Percentiles rank a stretch among this genome's conserved stretches.
Conservation (phyloP, 2,329 filamentous ascomycete genomes). For the Cladosporium sp. region DNA sequence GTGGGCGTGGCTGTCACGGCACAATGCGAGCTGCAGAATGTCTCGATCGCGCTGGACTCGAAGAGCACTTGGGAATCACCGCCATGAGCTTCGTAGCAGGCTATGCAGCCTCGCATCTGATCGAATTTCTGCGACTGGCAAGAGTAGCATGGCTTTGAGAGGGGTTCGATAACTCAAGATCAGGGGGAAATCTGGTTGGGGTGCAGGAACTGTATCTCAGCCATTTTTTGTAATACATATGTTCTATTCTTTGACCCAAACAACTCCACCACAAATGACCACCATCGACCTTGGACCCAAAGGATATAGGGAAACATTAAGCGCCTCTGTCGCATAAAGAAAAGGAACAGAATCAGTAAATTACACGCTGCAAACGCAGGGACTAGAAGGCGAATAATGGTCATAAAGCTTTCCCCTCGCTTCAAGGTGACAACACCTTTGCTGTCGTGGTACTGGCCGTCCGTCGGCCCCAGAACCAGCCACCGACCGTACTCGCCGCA, state of each 20-base stretch:
- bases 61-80: background rate
- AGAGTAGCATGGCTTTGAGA: too few relatives aligned
- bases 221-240: too few relatives aligned
- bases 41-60: background rate
- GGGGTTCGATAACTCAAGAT: too few relatives aligned
- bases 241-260: too few relatives aligned
- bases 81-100: background rate
- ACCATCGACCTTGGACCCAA: background rate
- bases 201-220: too few relatives aligned
- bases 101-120: background rate
- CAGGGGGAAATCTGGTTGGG: too few relatives aligned
- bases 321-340: background rate
- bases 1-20: background rate
- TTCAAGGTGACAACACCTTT: conserved; percentile 9
- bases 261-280: too few relatives aligned
- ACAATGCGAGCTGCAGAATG: background rate
- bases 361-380: conserved; percentile 8
- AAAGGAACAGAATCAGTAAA: background rate
- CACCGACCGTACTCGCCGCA: conserved; percentile 17
- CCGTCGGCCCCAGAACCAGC: conserved; percentile 32
- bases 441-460: conserved; percentile 22
- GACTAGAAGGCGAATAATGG: background rate
- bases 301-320: background rate
- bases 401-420: background rate
- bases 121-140: background rate